A percentile compares a stretch with the other conserved stretches of the same genome.
These are phyloP conservation scores for carrot (Daucus carota) DNA, from an alignment of 129 eudicot species.

Conservation along the genomic window DNA sequence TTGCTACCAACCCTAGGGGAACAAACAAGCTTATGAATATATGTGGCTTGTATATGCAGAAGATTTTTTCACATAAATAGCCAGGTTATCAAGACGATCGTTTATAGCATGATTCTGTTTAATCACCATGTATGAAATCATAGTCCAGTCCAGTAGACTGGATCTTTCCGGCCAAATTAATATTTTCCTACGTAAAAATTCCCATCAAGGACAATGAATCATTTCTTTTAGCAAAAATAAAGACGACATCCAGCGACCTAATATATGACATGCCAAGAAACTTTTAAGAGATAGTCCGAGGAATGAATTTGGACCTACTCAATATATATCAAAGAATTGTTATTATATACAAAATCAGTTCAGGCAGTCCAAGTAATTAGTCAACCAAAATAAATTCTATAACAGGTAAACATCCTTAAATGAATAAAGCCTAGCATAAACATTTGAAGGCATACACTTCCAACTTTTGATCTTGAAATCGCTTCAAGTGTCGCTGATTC, in stretches of 20 bases:
- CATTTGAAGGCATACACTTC: conserved; percentile 45
- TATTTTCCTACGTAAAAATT: too few species aligned
- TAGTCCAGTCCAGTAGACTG: neutral
- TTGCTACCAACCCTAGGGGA: neutral
- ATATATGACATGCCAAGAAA: too few species aligned
- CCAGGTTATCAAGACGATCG: neutral
- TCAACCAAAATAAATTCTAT: neutral
- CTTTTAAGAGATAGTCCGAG: neutral
- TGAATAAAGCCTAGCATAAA: neutral
- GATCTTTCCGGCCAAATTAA: neutral
- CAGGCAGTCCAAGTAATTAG: neutral
- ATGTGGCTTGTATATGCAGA: neutral
- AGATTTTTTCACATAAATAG: neutral
- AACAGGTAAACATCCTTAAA: neutral
- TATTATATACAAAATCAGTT: neutral
- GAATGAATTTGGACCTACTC: neutral
- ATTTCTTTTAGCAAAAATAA: too few species aligned
- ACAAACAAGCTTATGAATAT: neutral
- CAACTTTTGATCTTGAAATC: conserved; percentile 81
- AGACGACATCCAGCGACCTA: too few species aligned
- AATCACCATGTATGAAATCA: neutral
- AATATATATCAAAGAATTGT: neutral
- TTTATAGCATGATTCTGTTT: neutral
- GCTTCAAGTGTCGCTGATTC: conserved; percentile 96
- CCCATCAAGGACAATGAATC: too few species aligned